A percentile compares a stretch with the other conserved stretches of the same genome.
These are phyloP conservation scores for Penicillium samsonianum DNA, from an alignment of 495 filamentous ascomycete species.

Conservation along the genomic window DNA sequence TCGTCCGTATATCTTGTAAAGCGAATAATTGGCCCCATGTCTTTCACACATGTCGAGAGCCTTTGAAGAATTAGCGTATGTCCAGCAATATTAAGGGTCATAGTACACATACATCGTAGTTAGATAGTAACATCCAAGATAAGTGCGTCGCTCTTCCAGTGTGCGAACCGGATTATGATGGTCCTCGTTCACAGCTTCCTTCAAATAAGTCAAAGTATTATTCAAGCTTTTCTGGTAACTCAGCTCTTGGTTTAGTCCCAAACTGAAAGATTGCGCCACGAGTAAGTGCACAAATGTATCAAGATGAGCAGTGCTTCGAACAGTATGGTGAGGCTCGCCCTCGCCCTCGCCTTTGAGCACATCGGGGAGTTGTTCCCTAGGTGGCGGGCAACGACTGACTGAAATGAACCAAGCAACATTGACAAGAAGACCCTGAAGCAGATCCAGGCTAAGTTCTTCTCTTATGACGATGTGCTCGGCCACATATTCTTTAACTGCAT, in stretches of 20 bases:
- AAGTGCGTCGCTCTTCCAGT: slow-evolving; percentile 32
- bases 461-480: slow-evolving; percentile 35
- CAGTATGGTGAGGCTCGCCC: background rate
- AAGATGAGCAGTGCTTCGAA: slow-evolving; percentile 24
- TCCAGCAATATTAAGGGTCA: background rate
- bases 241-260: slow-evolving; percentile 30
- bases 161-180: slow-evolving; percentile 22
- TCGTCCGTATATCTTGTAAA: slow-evolving; percentile 34
- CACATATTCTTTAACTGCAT: slow-evolving; percentile 26
- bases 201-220: slow-evolving; percentile 27
- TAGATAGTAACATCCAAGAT: slow-evolving; percentile 40
- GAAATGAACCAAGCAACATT: slow-evolving; percentile 42
- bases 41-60: slow-evolving; percentile 32
- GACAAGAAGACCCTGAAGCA: slow-evolving; percentile 43
- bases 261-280: slow-evolving; percentile 29
- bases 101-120: slow-evolving; percentile 30
- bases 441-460: slow-evolving; percentile 40
- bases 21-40: slow-evolving; percentile 27
- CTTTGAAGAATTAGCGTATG: slow-evolving; percentile 17
- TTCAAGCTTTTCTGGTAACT: slow-evolving; percentile 19
- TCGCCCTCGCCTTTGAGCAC: background rate
- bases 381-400: slow-evolving; percentile 10
- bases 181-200: slow-evolving; percentile 14
- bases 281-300: slow-evolving; percentile 29
- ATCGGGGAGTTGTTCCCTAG: background rate